phyloP scores from a whole-genome alignment of 331 rosid genomes.

The Stylosanthes scabra region DNA sequence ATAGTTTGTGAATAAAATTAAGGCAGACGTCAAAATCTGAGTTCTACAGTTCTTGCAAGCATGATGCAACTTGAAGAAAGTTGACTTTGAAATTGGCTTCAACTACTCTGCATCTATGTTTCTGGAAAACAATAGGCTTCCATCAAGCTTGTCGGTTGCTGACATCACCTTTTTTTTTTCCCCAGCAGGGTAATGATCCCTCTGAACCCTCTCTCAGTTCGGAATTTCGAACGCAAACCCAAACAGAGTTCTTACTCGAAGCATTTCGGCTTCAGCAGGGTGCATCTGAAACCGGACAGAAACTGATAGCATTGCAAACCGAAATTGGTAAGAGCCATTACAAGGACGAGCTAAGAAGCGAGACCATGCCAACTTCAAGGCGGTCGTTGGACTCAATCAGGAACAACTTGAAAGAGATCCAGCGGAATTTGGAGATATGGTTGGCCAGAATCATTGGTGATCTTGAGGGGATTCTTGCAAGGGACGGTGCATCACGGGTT shows the following conservation, averaged over 20 bases:
- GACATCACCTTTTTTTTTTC: constrained; percentile 24
- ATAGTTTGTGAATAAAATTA: neutral
- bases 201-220: constrained; percentile 65
- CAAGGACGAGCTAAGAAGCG: constrained; percentile 65
- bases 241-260: constrained; percentile 79
- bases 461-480: constrained; percentile 85
- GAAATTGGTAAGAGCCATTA: constrained; percentile 70
- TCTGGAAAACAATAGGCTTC: neutral
- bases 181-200: constrained; percentile 74
- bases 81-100: constrained; percentile 11
- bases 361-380: constrained; percentile 49
- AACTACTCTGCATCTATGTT: constrained; percentile 23
- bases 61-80: constrained; percentile 16
- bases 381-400: constrained; percentile 72
- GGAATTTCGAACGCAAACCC: constrained; percentile 75
- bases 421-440: constrained; percentile 92
- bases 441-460: constrained; percentile 93
- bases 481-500: constrained; percentile 84
- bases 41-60: too few species aligned
- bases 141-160: neutral
- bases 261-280: constrained; percentile 83
- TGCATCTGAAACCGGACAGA: constrained; percentile 84
- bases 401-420: constrained; percentile 81
- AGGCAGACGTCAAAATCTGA: neutral
- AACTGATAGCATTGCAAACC: constrained; percentile 67